phyloP scores from a whole-genome alignment of 1,139 yeast species.

The Candida gigantensis region DNA sequence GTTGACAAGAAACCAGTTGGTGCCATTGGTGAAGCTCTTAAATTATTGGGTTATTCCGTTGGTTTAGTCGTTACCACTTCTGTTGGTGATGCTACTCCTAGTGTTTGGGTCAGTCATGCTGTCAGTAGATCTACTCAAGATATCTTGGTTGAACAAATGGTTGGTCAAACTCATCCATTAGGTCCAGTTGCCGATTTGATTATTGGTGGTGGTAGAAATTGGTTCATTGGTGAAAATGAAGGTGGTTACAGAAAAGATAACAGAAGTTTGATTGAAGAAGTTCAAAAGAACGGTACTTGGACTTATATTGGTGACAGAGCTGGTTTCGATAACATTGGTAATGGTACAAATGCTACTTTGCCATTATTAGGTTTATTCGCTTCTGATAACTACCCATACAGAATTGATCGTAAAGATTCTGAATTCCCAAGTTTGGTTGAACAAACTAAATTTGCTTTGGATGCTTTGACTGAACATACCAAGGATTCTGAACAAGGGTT shows the following conservation, averaged over 20 bases:
- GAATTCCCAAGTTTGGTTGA: constrained; percentile 75
- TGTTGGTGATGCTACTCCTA: constrained; percentile 77
- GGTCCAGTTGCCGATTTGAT: constrained; percentile 79
- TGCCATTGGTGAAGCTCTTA: constrained; percentile 80
- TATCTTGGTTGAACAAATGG: constrained; percentile 77
- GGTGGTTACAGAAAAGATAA: constrained; percentile 71
- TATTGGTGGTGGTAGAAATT: constrained; percentile 88
- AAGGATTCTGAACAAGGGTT: constrained; percentile 74
- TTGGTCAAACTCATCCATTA: constrained; percentile 68
- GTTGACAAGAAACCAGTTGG: constrained; percentile 70
- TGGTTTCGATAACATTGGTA: constrained; percentile 52
- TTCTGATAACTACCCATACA: constrained; percentile 75
- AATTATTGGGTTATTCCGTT: constrained; percentile 71
- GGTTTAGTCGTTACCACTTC: constrained; percentile 89
- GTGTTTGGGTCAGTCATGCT: constrained; percentile 77
- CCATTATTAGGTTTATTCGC: constrained; percentile 77
- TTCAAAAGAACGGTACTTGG: constrained; percentile 59
- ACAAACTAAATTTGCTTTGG: constrained; percentile 69
- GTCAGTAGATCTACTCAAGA: constrained; percentile 72
- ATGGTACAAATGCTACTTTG: constrained; percentile 60
- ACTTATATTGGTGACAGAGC: constrained; percentile 58
- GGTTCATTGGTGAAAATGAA: constrained; percentile 47
- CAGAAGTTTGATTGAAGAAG: constrained; percentile 63
- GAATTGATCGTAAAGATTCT: constrained; percentile 62
- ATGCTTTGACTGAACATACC: constrained; percentile 63